Base-by-base conservation (phyloP, 192 early-diverging fungal species). In the Coemansia sp. region DNA sequence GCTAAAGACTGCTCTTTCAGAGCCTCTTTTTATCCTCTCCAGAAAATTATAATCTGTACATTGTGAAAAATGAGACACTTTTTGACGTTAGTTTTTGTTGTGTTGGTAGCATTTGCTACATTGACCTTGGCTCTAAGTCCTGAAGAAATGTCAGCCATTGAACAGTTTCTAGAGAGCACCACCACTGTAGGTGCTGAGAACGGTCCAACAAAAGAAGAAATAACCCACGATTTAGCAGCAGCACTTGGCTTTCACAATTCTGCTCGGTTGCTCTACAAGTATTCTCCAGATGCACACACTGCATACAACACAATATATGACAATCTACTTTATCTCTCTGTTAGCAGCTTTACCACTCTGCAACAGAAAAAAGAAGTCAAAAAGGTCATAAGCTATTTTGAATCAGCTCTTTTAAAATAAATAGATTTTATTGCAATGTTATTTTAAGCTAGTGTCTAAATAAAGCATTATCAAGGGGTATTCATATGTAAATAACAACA, bases 251-350 rank as follows among this genome's bases (percentile, higher is more conserved):
- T 74, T 12, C 67, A 23, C 56, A 74, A 65, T 56, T 80, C 77
- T 15, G 72, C 72, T 18, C 49, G 72, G 4, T 31, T 74, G 25
- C 63, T 80, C 20, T 80, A 80, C 69, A 80, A 80, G 53, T 64
- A 74, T 63, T 80, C 77, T 18, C 77, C 72, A 4, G 72, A 80
- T 30, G 69, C 72, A 10, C 59, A 62, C 21, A 15, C 58, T 4
- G 77, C 68, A n/a, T 80, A 80, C 62, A 58, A 31, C 34, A 55
- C 69, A 7, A 80, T 80, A 59, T 80, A 74, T 62, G 72, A 74
- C 56, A 57, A 62, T 4, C 64, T 80, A 18, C 30, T 74, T 10
- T 80, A 57, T 43, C 72, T 74, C 4, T 74, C 69, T 16, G 62
- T 70, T 21, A 67, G 72, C 49, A 59, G 72, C 48, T 71, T 74